Percentiles rank a stretch among this genome's conserved stretches.
Conservation (phyloP, 371 early-diverging fungal genomes). For the Zychaea mexicana region DNA sequence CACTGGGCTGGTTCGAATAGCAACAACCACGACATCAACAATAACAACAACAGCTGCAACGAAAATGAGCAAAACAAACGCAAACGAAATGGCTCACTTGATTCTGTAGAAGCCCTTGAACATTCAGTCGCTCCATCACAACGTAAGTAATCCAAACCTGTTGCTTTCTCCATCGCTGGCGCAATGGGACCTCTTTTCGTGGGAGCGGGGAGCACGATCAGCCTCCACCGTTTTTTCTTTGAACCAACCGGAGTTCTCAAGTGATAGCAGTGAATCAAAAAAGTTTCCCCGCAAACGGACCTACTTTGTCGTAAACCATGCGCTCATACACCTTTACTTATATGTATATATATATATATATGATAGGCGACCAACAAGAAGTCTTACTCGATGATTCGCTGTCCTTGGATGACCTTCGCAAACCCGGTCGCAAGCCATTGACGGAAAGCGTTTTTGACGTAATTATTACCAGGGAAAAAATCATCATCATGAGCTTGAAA, state of each 20-base stretch:
- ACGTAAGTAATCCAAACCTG: background rate
- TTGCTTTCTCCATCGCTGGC: background rate
- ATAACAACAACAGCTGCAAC: too few species aligned
- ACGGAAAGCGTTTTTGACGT: constrained; percentile 20
- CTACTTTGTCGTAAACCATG: too few species aligned
- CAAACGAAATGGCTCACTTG: background rate
- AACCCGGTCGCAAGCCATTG: constrained; percentile 39
- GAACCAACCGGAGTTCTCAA: too few species aligned
- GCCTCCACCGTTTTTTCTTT: too few species aligned
- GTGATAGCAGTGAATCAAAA: too few species aligned
- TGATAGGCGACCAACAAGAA: background rate
- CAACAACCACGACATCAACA: too few species aligned
- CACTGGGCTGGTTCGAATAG: background rate
- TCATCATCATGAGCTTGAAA: background rate
- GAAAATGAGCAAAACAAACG: background rate
- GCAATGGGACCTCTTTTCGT: too few species aligned
- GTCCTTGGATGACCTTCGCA: constrained; percentile 7
- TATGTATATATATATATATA: too few species aligned
- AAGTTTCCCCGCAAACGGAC: too few species aligned
- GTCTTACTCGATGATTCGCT: background rate
- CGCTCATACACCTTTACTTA: too few species aligned
- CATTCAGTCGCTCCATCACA: background rate
- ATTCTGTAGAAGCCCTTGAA: background rate
- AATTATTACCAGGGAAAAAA: background rate
- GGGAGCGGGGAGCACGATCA: too few species aligned